Base-by-base conservation (phyloP, 1,139 yeast genomes). In the Hansenula lynferdii region DNA sequence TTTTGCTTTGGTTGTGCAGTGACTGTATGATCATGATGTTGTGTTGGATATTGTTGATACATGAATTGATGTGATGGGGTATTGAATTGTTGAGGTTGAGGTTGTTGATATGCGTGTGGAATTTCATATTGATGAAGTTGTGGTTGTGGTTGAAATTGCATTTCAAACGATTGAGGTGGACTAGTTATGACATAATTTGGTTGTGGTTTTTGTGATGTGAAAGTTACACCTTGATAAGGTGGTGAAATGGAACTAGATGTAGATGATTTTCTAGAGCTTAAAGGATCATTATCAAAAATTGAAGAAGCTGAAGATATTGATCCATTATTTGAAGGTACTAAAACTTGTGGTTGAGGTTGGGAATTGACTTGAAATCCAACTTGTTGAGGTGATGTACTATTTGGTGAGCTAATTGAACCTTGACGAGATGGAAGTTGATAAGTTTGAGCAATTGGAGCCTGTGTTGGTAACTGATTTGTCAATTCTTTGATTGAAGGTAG, bases 1-100 rank as follows among this genome's bases (percentile, higher is more conserved):
- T 89, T 61, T 45, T 68, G 70, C 37, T 57, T 38, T 73, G 31
- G 37, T 23, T 35, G 28, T 4, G 23, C 5, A 14, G 14, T 9
- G 16, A 24, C 12, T 12, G 18, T 15, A 21, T 8, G 25, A 16
- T 14, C 11, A 21, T 30, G 33, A 14, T 30, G 18, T 9, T 24
- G 34, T 14, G 28, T 15, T 14, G 21, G n/a, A 15, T 23, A 11
- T 5, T 26, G 36, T 30, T 19, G 33, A 30, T 8, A n/a, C n/a
- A n/a, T n/a, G n/a, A n/a, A 15, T 17, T 31, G 20, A 8, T 23
- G 16, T 7, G 10, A n/a, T 6, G 16, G 16, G 5, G 25, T 28
- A 7, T 34, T 31, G 5, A 17, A 23, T 34, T 34, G 36, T 20
- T 12, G 19, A 25, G 14, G 33, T 14, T 33, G 36, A 19, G 20